Conservation (phyloP, 2,329 filamentous ascomycete species). For the Ophiocordyceps unilateralis region DNA sequence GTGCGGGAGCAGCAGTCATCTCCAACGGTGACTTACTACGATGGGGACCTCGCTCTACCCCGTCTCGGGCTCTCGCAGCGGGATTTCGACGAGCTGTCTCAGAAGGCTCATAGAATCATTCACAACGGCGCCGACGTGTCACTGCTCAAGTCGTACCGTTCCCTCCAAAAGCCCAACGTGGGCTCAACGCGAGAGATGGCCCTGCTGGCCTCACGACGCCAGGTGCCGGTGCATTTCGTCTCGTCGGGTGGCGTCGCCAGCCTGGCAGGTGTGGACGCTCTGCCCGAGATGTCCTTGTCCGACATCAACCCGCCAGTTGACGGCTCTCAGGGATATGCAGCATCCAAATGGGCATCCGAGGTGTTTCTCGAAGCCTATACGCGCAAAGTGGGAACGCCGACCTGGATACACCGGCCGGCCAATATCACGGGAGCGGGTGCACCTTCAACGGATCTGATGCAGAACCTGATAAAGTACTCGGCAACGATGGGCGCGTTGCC, state of each 20-base stretch:
- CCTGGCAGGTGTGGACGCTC: background rate
- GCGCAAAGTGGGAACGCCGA: background rate
- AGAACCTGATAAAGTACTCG: background rate
- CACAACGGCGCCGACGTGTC: conserved; percentile 29
- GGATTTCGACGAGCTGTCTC: conserved; percentile 2
- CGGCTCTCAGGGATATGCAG: conserved; percentile 14
- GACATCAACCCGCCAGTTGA: conserved; percentile 5
- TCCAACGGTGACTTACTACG: conserved; percentile 4
- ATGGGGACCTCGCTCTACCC: conserved; percentile 11
- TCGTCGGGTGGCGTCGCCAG: conserved; percentile 8
- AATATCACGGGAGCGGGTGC: background rate
- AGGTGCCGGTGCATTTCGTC: conserved; percentile 14
- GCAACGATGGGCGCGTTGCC: background rate
- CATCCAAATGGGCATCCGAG: conserved; percentile 18
- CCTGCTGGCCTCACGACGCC: conserved; percentile 8
- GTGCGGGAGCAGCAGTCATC: background rate
- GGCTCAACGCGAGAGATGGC: conserved; percentile 16
- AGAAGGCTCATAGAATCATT: conserved; percentile 24
- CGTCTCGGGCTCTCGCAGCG: conserved; percentile 7
- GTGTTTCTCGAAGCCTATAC: conserved; percentile 8
- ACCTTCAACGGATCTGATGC: conserved; percentile 1
- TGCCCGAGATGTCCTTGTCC: conserved; percentile 4
- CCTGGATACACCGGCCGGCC: background rate
- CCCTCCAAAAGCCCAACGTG: conserved; percentile 17
- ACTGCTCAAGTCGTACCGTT: conserved; percentile 18